Percentiles rank a stretch among this genome's conserved stretches.
These are phyloP conservation scores for Acacia pycnantha DNA, from an alignment of 331 rosid species.

Conservation along the genomic window DNA sequence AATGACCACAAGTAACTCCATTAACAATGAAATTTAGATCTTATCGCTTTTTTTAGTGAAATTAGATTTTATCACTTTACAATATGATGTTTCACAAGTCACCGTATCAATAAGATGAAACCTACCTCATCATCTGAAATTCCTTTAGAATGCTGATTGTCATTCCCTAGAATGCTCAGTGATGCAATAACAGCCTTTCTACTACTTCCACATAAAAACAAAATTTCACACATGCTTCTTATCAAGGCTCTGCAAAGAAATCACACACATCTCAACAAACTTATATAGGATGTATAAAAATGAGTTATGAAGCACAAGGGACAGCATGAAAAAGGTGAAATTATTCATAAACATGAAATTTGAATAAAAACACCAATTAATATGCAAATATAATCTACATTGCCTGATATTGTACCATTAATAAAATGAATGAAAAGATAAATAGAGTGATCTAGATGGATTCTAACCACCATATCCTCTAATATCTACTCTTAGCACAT, in stretches of 20 bases:
- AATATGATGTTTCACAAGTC: constrained; percentile 14
- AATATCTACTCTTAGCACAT: too few relatives aligned
- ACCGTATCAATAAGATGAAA: constrained; percentile 21
- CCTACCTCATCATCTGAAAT: constrained; percentile 63
- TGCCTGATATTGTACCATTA: background rate
- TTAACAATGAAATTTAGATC: constrained; percentile 16
- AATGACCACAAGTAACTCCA: background rate
- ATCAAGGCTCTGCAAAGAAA: constrained; percentile 52
- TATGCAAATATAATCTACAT: background rate
- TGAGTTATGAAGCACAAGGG: constrained; percentile 1
- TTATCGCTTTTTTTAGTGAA: constrained; percentile 14
- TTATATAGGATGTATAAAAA: constrained; percentile 19
- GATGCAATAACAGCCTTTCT: constrained; percentile 76
- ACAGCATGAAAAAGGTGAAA: background rate
- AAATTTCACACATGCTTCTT: constrained; percentile 86
- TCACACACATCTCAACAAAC: constrained; percentile 9
- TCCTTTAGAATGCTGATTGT: constrained; percentile 42
- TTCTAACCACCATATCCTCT: too few relatives aligned
- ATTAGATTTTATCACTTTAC: constrained; percentile 18
- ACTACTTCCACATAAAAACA: constrained; percentile 77
- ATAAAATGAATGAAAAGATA: background rate
- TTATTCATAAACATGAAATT: background rate
- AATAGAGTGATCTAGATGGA: too few relatives aligned
- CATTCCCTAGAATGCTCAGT: constrained; percentile 52
- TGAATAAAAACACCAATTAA: background rate